Base-by-base conservation (phyloP, 208 protist genomes). In the Trypanosoma brucei region DNA sequence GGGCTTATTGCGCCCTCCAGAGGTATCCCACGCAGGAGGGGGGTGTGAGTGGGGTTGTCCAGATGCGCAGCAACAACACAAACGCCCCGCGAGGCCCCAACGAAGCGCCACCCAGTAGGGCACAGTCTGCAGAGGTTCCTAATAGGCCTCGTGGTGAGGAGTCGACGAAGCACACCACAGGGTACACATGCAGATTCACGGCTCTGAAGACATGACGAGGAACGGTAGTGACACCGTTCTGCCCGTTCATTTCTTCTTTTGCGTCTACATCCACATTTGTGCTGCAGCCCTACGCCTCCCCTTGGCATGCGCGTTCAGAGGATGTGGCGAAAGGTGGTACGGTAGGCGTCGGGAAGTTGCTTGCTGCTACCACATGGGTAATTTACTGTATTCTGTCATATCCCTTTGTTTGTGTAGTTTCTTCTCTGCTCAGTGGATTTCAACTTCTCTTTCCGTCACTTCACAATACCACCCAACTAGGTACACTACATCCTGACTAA, bases 1-100 rank as follows among this genome's bases (percentile, higher is more conserved):
- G 60, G 35, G 67, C 67, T 4, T 14, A 67, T 34, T 55, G 34
- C 2, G 22, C 37, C 49, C 67, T 72, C 66, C 36, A 38, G 44
- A 61, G 48, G 35, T 8, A 3, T 54, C 8, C 37, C 37, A 44
- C 3, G 5, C 22, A 49, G 8, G 55, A 45, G 54, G 37, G 0
- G 44, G 3, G 39, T 6, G 36, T 14, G 49, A 7, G 34, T 68
- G 6, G 46, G 34, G 2, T 31, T 55, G 36, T 3, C 37, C n/a
- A 34, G 33, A 34, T 35, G 14, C 5, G 34, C 11, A 35, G 36
- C 30, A 14, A 30, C 11, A 52, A 63, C 31, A 38, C 11, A 34
- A 48, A 2, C 39, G 48, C 0, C 42, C 7, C 35, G 31, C 34
- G 50, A 14, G 14, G 13, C 5, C n/a, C 13, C 38, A 45, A 35